Percentiles rank a stretch among this genome's conserved stretches.
Evolutionary conservation across 495 filamentous ascomycete genomes (phyloP).

Genomic region (Geopyxis carbonaria): DNA sequence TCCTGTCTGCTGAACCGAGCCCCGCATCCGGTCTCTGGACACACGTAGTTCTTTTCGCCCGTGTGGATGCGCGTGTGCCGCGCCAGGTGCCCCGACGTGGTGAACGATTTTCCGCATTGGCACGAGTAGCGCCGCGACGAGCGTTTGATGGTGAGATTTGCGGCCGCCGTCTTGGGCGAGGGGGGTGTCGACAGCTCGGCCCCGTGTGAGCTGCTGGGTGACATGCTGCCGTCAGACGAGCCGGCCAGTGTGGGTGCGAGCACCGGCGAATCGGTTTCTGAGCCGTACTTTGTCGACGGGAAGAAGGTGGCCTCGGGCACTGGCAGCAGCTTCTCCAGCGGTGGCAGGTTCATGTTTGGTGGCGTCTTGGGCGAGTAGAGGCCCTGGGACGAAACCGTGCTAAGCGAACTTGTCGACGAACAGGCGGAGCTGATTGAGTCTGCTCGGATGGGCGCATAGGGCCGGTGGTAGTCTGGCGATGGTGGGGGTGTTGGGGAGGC

Average conservation of each 20-base stretch:
- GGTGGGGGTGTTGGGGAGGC: constrained; percentile 23
- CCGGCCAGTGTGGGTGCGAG: constrained; percentile 4
- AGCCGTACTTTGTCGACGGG: constrained; percentile 3
- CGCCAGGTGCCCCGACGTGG: constrained; percentile 90
- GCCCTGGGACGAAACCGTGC: constrained; percentile 12
- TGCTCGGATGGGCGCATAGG: constrained; percentile 14
- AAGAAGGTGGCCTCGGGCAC: constrained; percentile 14
- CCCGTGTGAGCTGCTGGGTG: constrained; percentile 14
- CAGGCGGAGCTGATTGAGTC: constrained; percentile 20
- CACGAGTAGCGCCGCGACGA: constrained; percentile 52
- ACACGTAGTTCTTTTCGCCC: constrained; percentile 81
- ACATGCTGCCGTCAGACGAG: constrained; percentile 4
- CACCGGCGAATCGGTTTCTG: constrained; percentile 12
- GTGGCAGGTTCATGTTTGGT: constrained; percentile 19
- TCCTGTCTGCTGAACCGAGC: constrained; percentile 93
- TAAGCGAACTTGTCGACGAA: constrained; percentile 22
- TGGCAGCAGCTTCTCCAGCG: constrained; percentile 21
- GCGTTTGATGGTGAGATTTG: constrained; percentile 33
- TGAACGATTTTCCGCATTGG: constrained; percentile 68
- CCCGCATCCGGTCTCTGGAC: constrained; percentile 56
- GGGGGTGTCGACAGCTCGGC: constrained; percentile 16
- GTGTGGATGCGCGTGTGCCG: constrained; percentile 94
- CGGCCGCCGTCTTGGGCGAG: constrained; percentile 21
- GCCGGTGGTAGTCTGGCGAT: constrained; percentile 18
- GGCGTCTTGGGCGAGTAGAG: constrained; percentile 21